These are phyloP conservation scores for Typha latifolia DNA, from an alignment of 176 grass and related monocot species.

Conservation along the genomic window DNA sequence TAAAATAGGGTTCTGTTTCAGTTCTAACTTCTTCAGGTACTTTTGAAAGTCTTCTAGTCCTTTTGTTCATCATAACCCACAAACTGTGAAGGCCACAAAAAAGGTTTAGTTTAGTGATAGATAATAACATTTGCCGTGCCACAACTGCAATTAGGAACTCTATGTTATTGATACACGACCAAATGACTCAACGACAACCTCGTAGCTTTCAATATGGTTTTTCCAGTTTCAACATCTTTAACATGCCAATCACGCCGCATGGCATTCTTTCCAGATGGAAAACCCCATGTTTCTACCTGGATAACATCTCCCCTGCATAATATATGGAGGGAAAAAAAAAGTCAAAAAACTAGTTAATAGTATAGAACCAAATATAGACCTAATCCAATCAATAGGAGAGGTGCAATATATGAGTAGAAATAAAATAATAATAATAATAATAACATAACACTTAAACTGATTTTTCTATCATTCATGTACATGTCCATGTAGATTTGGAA, in stretches of 20 bases:
- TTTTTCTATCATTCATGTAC: neutral
- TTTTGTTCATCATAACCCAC: slow-evolving; percentile 99
- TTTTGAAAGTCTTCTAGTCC: slow-evolving; percentile 81
- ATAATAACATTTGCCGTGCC: neutral
- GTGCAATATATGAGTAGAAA: too few species aligned
- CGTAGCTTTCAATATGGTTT: slow-evolving; percentile 80
- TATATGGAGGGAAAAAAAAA: slow-evolving; percentile 8
- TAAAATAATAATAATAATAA: too few species aligned
- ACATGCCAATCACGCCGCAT: slow-evolving; percentile 99
- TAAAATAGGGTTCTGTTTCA: slow-evolving; percentile 82
- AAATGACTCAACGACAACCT: slow-evolving; percentile 42
- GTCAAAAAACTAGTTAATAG: neutral
- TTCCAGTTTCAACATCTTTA: slow-evolving; percentile 59
- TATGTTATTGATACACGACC: too few species aligned
- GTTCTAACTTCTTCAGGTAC: slow-evolving; percentile 87
- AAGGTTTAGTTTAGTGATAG: too few species aligned
- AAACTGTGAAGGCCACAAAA: slow-evolving; percentile 31
- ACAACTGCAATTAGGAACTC: neutral
- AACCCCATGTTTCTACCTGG: slow-evolving; percentile 93
- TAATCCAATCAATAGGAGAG: neutral
- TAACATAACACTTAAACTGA: too few species aligned
- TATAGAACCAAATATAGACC: neutral
- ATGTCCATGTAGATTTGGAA: neutral
- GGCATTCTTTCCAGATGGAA: slow-evolving; percentile 88
- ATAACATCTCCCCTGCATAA: slow-evolving; percentile 84